A percentile compares a stretch with the other conserved stretches of the same genome.
These are phyloP conservation scores for Chalaropsis thielavioides DNA, from an alignment of 2,329 filamentous ascomycete species.

Conservation along the genomic window DNA sequence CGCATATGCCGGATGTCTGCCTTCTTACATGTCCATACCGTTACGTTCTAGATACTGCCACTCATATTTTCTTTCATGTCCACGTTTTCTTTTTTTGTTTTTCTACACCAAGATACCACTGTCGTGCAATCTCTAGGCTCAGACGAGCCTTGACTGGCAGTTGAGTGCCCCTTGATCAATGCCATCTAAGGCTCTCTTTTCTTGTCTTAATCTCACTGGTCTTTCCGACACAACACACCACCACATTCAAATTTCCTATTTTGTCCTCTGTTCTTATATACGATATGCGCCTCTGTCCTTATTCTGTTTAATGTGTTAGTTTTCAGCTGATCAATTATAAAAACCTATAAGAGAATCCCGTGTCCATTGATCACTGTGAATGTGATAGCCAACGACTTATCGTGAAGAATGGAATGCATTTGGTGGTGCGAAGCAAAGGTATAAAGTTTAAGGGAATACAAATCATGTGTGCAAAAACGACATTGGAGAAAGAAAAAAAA, in stretches of 20 bases:
- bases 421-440: slow-evolving; percentile 1
- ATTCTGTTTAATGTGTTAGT: not conserved
- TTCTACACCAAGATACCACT: slow-evolving; percentile 3
- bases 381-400: too few relatives aligned
- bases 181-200: not conserved
- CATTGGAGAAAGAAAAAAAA: not conserved
- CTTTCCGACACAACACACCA: not conserved
- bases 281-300: not conserved
- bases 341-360: not conserved
- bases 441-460: not conserved
- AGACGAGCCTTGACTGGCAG: not conserved
- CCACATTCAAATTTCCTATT: not conserved
- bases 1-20: not conserved
- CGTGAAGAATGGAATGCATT: too few relatives aligned
- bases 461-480: not conserved
- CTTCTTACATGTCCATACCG: not conserved
- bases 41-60: not conserved
- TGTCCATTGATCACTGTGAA: not conserved
- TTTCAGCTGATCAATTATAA: not conserved
- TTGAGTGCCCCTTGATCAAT: not conserved
- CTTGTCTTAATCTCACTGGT: not conserved
- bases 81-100: not conserved
- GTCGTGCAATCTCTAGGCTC: not conserved
- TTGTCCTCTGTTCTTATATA: not conserved
- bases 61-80: not conserved